Evolutionary conservation across 805 yeast species (phyloP).

Genomic region (Candida gorgasii): DNA sequence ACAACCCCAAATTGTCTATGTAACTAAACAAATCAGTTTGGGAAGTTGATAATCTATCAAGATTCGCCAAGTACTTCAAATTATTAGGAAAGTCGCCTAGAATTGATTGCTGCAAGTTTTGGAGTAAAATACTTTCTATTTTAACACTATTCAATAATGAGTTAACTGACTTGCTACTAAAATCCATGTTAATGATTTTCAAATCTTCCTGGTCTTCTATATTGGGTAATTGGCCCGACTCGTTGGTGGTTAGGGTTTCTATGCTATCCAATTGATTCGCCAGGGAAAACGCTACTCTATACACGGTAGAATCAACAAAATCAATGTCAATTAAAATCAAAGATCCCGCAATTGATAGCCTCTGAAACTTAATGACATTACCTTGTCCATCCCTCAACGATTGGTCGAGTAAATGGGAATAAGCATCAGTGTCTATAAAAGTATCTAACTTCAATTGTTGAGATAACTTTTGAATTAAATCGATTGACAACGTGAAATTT

Average conservation of each 20-base stretch:
- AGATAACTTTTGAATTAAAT: constrained; percentile 39
- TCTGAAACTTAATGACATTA: constrained; percentile 19
- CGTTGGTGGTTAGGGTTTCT: neutral
- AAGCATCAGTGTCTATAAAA: constrained; percentile 38
- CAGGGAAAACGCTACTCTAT: constrained; percentile 36
- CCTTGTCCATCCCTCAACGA: constrained; percentile 15
- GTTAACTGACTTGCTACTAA: constrained; percentile 16
- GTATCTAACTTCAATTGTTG: constrained; percentile 43
- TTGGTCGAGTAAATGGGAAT: constrained; percentile 24
- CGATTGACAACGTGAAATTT: constrained; percentile 34
- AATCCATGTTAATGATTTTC: constrained; percentile 17
- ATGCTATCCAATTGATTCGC: constrained; percentile 25
- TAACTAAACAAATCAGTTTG: constrained; percentile 32
- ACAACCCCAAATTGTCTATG: constrained; percentile 30
- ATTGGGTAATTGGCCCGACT: neutral
- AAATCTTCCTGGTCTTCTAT: constrained; percentile 13
- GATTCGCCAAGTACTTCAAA: constrained; percentile 34
- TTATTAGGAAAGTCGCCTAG: constrained; percentile 36
- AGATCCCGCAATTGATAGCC: constrained; percentile 45
- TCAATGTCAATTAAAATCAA: constrained; percentile 42
- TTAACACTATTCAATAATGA: constrained; percentile 20
- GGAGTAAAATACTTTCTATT: constrained; percentile 28
- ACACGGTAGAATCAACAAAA: constrained; percentile 27
- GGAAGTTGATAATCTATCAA: constrained; percentile 34
- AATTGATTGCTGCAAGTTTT: constrained; percentile 22